A percentile compares a stretch with the other conserved stretches of the same genome.
Conservation (phyloP, 306 rosid genomes). For the Prunus padus region DNA sequence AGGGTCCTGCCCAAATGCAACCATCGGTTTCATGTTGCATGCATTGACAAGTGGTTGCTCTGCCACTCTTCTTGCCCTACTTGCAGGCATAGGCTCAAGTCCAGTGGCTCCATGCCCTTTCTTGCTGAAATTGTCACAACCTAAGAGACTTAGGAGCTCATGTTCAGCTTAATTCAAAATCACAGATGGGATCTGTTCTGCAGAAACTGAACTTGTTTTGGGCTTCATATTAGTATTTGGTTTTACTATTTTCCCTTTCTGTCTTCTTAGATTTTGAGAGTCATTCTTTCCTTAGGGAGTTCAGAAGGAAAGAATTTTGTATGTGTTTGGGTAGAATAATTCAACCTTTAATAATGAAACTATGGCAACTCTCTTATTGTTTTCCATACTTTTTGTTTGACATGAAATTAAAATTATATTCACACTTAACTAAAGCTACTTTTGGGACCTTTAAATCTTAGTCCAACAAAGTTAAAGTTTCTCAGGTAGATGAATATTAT, state of each 20-base stretch:
- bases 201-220: background rate
- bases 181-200: background rate
- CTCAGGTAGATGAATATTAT: background rate
- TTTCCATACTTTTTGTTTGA: background rate
- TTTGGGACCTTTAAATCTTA: conserved; percentile 2
- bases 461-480: background rate
- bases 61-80: conserved; percentile 87
- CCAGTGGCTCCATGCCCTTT: conserved; percentile 22
- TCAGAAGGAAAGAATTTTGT: background rate
- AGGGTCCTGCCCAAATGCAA: conserved; percentile 70
- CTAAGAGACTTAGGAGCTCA: background rate
- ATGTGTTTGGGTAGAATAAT: background rate
- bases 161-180: background rate
- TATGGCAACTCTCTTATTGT: background rate
- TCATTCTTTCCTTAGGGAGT: background rate
- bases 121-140: conserved; percentile 17
- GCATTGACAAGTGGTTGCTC: conserved; percentile 77
- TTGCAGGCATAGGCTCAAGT: conserved; percentile 55
- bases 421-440: background rate
- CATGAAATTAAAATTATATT: background rate
- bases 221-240: background rate
- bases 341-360: background rate
- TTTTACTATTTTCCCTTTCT: background rate
- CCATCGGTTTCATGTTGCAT: conserved; percentile 67
- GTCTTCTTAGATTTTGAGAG: background rate